Base-by-base conservation (phyloP, 2,329 filamentous ascomycete species). In the Bertia moriformis region DNA sequence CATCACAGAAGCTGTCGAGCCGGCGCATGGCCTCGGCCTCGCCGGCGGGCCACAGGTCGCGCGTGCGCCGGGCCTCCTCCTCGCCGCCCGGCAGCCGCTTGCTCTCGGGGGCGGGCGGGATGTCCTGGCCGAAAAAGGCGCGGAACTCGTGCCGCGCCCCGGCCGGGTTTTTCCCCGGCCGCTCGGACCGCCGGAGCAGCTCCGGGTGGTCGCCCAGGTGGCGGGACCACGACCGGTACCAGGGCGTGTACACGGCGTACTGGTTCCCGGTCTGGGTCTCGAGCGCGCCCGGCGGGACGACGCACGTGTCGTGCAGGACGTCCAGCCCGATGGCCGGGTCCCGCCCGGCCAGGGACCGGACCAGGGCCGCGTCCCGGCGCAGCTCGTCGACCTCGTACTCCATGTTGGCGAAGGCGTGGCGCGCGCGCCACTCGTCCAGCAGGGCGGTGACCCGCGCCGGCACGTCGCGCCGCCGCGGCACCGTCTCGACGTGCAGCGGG, bases 341-440 rank as follows among this genome's bases (percentile, higher is more conserved):
- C 12, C 69, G 70, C 14, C 75, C 66, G 1, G 79, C 58, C 43
- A 80, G 72, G 30, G 66, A 55, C 19, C 62, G 67, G 1, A 84
- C 67, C 49, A 93, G 59, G 19, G 63, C 65, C 1, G 77, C 74
- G 49, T 95, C 88, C 4, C 87, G 68, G 33, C 87, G 67, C 42
- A 94, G 59, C 59, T 94, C 88, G 51, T 95, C 88, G 0, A 93
- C 85, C 55, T 94, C 88, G 50, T 93, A 94, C 54, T 94, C 87
- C 41, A 87, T 74, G 51, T 93, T 94, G 37, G 82, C 77, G 49
- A 77, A 93, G 2, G 94, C 46, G 49, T 91, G 82, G 38, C 67
- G 78, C 1, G 74, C 80, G 0, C 72, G 73, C 86, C 85, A 94
- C 43, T 74, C 62, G 19, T 73, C 61, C 53, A 82, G 72, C 30